Percentiles rank a stretch among this genome's conserved stretches.
Evolutionary conservation across 352 stramenopile species (phyloP).

Genomic region (Phytophthora cryptogea): DNA sequence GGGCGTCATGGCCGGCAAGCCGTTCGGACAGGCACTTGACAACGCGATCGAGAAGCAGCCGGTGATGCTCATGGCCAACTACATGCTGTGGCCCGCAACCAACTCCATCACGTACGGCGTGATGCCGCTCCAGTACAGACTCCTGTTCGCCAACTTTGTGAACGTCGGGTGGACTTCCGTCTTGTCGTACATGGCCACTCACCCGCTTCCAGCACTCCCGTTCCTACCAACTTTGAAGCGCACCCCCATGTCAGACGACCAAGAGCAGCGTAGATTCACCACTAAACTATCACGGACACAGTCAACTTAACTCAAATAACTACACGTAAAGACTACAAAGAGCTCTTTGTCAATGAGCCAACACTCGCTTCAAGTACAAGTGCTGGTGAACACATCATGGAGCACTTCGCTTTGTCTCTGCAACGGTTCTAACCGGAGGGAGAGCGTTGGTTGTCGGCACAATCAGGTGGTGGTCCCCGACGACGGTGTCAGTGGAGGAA

Average conservation of each 20-base stretch:
- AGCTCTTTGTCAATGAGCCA: no score
- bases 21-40: constrained; percentile 21
- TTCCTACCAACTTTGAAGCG: constrained; percentile 8
- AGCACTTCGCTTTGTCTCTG: constrained; percentile 20
- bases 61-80: constrained; percentile 33
- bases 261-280: not conserved
- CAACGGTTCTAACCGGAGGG: constrained; percentile 12
- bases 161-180: constrained; percentile 40
- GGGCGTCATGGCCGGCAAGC: constrained; percentile 31
- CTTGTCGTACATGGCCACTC: constrained; percentile 37
- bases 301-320: not conserved
- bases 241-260: not conserved
- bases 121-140: constrained; percentile 37
- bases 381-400: constrained; percentile 8
- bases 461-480: constrained; percentile 16
- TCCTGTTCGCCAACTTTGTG: constrained; percentile 38
- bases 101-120: constrained; percentile 42
- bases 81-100: constrained; percentile 39
- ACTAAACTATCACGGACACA: not conserved
- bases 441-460: not conserved
- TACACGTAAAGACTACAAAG: no score
- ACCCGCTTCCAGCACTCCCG: constrained; percentile 9
- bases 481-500: constrained; percentile 10
- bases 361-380: no score
- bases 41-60: constrained; percentile 33